Conservation (phyloP, 257 asterid genomes). For the Anisodus tanguticus region DNA sequence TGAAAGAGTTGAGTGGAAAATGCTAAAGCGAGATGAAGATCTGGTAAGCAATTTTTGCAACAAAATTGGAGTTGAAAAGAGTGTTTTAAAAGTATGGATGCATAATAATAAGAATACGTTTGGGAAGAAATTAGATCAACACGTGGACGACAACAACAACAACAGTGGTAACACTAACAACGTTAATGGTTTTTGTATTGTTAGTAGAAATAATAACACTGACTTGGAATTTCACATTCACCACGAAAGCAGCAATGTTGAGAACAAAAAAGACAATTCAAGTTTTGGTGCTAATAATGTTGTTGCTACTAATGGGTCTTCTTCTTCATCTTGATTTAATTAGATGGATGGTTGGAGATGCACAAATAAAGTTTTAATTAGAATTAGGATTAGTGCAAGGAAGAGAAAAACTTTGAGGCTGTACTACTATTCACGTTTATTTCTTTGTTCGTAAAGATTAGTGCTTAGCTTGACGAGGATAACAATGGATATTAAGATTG, state of each 20-base stretch:
- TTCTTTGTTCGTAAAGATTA: conserved; percentile 24
- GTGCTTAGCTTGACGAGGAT: conserved; percentile 10
- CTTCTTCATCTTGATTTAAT: conserved; percentile 60
- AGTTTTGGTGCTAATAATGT: conserved; percentile 22
- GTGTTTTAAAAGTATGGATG: conserved; percentile 94
- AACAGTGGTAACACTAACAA: not conserved
- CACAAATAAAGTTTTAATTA: conserved; percentile 43
- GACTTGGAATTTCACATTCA: conserved; percentile 39
- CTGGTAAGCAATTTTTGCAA: conserved; percentile 56
- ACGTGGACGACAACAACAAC: conserved; percentile 18
- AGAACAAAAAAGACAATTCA: conserved; percentile 30
- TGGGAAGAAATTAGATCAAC: conserved; percentile 53
- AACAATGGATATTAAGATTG: not conserved
- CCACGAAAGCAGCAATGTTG: conserved; percentile 39
- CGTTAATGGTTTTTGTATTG: conserved; percentile 17
- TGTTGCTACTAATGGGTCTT: conserved; percentile 61
- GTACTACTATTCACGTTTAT: conserved; percentile 37
- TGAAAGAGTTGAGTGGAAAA: conserved; percentile 71
- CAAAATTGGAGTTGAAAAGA: conserved; percentile 63
- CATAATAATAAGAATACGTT: conserved; percentile 75
- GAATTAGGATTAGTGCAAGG: conserved; percentile 23
- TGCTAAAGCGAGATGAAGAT: conserved; percentile 77
- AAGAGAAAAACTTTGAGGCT: conserved; percentile 27
- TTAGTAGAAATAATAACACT: not conserved
- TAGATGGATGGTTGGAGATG: conserved; percentile 16